Evolutionary conservation across 1,139 yeast genomes (phyloP).

Genomic region (Nakaseomyces uthaithaninus): DNA sequence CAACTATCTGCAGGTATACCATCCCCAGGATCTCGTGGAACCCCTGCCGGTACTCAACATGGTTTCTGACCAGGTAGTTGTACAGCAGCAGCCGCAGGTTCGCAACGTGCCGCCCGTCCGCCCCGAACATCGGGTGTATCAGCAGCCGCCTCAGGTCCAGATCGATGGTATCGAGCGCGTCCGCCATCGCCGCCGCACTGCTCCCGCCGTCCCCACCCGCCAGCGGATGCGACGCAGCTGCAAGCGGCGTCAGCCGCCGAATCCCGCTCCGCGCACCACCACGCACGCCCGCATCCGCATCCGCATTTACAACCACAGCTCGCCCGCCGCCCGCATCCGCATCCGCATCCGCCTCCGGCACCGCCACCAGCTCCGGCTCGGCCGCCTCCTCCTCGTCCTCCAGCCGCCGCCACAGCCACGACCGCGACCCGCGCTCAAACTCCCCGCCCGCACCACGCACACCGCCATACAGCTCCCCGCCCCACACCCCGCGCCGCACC

Average conservation of each 20-base stretch:
- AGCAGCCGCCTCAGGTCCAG: constrained; percentile 57
- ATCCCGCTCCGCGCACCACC: background rate
- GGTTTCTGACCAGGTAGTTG: constrained; percentile 33
- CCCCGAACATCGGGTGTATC: constrained; percentile 45
- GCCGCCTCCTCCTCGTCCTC: constrained; percentile 11
- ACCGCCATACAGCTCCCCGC: constrained; percentile 5
- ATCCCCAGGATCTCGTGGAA: constrained; percentile 61
- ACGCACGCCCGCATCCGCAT: background rate
- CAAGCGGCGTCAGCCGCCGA: constrained; percentile 12
- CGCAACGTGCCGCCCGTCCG: constrained; percentile 34
- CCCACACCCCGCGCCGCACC: constrained; percentile 18
- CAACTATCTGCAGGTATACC: constrained; percentile 43
- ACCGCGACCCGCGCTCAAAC: constrained; percentile 29
- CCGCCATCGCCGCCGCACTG: constrained; percentile 12
- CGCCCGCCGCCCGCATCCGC: background rate
- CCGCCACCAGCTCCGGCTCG: constrained; percentile 1
- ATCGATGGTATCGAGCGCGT: constrained; percentile 43
- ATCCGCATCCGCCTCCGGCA: background rate
- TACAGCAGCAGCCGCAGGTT: constrained; percentile 44
- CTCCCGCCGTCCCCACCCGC: constrained; percentile 1
- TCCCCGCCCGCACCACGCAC: background rate
- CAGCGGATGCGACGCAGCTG: constrained; percentile 13
- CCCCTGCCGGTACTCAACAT: constrained; percentile 56
- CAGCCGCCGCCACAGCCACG: constrained; percentile 19
- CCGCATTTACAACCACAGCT: background rate